Base-by-base conservation (phyloP, 495 filamentous ascomycete genomes). In the Tetracladium marchalianum region DNA sequence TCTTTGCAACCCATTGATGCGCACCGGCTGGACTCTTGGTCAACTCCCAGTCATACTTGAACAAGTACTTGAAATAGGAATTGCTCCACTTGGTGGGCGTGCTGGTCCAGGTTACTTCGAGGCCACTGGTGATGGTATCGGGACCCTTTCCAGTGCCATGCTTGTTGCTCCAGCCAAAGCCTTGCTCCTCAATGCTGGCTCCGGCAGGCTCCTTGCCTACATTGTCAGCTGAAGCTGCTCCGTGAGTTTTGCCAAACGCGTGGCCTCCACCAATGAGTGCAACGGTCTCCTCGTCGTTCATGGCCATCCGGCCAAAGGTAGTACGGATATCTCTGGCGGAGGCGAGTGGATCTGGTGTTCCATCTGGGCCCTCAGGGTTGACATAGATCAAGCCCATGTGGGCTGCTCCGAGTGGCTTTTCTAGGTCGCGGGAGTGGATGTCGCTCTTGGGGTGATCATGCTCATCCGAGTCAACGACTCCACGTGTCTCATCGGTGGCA, bases 301-400 rank as follows among this genome's bases (percentile, higher is more conserved):
- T 86, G 45, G 77, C 82, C 82, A 86, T 86, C 56, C 80, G 80
- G 56, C 69, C 69, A 48, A 86, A 86, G 31, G 82, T 84, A 46
- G 66, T 65, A 45, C 82, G 82, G 56, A 86, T 85, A 59, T 86
- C 82, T 24, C 68, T 59, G 43, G 73, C 82, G 0, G 82, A 70
- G n/a, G 77, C 77, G 33, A 81, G 59, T 27, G 80, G 77, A 59
- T 86, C 81, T 22, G 79, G 80, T 13, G 67, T 71, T 54, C 75
- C 77, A 54, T 86, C 75, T n/a, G 82, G 82, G 11, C 82, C 82
- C 60, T 86, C 79, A 7, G 82, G 82, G 64, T 86, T 86, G 41
- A 85, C 80, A 58, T 85, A 86, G 65, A 86, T 84, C 57, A 86
- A 62, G 49, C 82, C 82, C 81, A 84, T 85, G 59, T 82, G 75